Evolutionary conservation across 2,329 filamentous ascomycete species (phyloP).

Genomic region (Immersiporthe knoxdaviesiana): DNA sequence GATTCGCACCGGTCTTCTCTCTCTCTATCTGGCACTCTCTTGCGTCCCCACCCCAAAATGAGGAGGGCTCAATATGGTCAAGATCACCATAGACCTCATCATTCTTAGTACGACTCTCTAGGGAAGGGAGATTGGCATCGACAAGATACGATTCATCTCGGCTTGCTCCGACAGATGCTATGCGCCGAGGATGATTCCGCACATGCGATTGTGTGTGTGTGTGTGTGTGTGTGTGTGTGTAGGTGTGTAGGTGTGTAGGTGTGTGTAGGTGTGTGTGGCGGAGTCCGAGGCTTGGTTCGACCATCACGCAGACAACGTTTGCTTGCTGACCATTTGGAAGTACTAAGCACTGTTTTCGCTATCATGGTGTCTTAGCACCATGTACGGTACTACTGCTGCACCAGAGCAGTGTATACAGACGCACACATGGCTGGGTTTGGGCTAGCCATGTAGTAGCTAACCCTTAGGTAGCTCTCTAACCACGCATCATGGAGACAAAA

Average conservation of each 20-base stretch:
- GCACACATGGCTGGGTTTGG: background rate
- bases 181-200: constrained; percentile 15
- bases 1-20: constrained; percentile 7
- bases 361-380: too few species aligned
- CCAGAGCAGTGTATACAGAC: too few species aligned
- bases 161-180: constrained; percentile 24
- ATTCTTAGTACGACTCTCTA: background rate
- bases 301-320: background rate
- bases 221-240: too few species aligned
- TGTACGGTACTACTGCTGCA: too few species aligned
- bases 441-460: background rate
- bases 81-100: constrained; percentile 17
- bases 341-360: too few species aligned
- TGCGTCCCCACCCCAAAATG: background rate
- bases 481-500: background rate
- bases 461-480: background rate
- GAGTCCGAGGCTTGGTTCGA: constrained; percentile 1
- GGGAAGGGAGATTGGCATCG: constrained; percentile 7
- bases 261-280: background rate
- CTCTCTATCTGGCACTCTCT: too few species aligned
- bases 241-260: background rate
- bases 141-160: constrained; percentile 18
- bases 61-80: constrained; percentile 10
- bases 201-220: background rate
- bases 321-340: background rate